Conservation (phyloP, 2,329 filamentous ascomycete species). For the Colletotrichum chlorophyti region DNA sequence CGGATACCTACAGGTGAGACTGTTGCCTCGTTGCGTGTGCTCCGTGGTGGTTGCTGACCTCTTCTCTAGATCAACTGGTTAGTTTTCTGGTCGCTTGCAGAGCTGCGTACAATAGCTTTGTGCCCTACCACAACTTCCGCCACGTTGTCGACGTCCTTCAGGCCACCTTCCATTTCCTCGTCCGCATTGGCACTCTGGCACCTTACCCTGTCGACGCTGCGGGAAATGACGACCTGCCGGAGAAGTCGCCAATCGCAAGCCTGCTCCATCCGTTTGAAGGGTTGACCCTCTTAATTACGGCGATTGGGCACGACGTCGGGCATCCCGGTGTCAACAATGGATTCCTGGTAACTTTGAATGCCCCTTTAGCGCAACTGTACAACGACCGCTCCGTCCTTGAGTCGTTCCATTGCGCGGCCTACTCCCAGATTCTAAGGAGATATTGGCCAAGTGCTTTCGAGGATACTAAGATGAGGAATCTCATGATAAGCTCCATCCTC, state of each 20-base stretch:
- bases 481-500: constrained; percentile 97
- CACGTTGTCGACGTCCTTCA: constrained; percentile 97
- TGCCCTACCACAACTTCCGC: constrained; percentile 97
- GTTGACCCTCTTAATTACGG: constrained; percentile 87
- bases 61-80: constrained; percentile 74
- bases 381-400: constrained; percentile 97
- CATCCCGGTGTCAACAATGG: constrained; percentile 98
- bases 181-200: constrained; percentile 79
- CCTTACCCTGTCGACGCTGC: constrained; percentile 58
- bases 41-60: constrained; percentile 45
- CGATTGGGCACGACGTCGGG: constrained; percentile 97
- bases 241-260: constrained; percentile 71
- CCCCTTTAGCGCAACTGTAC: constrained; percentile 92
- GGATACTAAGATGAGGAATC: constrained; percentile 78
- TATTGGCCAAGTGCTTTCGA: constrained; percentile 89
- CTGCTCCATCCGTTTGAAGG: constrained; percentile 88
- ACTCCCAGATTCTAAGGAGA: constrained; percentile 90
- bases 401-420: constrained; percentile 96
- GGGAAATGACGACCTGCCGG: constrained; percentile 33
- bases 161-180: constrained; percentile 88
- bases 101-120: constrained; percentile 94
- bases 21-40: constrained; percentile 33
- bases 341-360: constrained; percentile 90
- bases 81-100: constrained; percentile 88
- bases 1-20: constrained; percentile 75